phyloP scores from a whole-genome alignment of 1,139 yeast genomes.

The Nadsonia commutata region DNA sequence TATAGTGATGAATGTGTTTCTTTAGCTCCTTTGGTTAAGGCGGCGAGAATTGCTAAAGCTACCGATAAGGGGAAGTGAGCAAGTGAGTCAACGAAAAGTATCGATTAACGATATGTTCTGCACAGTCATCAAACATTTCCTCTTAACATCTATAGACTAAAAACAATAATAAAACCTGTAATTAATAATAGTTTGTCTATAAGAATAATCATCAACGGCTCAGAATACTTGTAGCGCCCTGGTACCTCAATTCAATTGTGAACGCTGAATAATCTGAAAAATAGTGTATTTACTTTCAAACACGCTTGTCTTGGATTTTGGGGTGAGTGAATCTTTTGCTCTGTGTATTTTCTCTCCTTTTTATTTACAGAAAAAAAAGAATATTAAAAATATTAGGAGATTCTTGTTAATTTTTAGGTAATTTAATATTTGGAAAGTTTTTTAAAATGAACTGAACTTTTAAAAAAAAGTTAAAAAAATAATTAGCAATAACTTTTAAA shows the following conservation, averaged over 20 bases:
- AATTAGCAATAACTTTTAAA: neutral
- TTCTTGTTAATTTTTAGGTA: neutral
- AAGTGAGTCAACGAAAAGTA: neutral
- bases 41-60: conserved; percentile 80
- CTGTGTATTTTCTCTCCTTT: neutral
- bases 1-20: conserved; percentile 59
- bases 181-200: too few species aligned
- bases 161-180: too few species aligned
- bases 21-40: conserved; percentile 79
- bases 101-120: neutral
- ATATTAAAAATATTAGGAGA: neutral
- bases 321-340: neutral
- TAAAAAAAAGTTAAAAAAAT: neutral
- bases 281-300: neutral
- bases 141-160: too few species aligned
- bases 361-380: neutral
- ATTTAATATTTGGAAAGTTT: neutral
- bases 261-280: neutral
- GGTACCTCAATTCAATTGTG: neutral
- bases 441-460: neutral
- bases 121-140: too few species aligned
- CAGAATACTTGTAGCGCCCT: neutral
- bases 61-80: conserved; percentile 4
- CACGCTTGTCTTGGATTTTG: neutral
- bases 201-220: neutral